These are phyloP conservation scores for Beauveria caledonica DNA, from an alignment of 2,329 filamentous ascomycete species.

Conservation along the genomic window DNA sequence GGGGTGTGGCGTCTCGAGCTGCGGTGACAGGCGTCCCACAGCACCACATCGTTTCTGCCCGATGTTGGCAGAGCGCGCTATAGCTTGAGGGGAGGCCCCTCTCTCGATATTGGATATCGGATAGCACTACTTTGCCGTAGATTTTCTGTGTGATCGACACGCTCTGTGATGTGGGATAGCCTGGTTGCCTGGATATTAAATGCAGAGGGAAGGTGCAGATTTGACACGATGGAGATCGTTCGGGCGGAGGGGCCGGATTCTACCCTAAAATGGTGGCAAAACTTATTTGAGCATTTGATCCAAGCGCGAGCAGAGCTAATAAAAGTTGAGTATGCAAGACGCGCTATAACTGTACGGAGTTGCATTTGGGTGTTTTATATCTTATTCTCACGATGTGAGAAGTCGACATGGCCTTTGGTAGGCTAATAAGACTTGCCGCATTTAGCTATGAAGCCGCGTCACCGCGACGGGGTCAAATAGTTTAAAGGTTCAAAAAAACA, in stretches of 20 bases:
- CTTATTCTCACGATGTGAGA: neutral
- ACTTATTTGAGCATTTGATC: no score
- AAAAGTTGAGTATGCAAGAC: neutral
- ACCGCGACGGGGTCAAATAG: neutral
- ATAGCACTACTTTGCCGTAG: neutral
- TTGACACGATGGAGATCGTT: neutral
- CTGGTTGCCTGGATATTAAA: neutral
- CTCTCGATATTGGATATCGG: no score
- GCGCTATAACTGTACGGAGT: neutral
- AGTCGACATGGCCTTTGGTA: neutral
- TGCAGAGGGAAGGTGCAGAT: neutral
- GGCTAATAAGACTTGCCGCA: neutral
- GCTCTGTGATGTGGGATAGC: neutral
- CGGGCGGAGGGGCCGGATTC: neutral
- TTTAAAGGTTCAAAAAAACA: neutral
- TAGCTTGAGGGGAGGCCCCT: neutral
- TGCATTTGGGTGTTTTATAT: neutral
- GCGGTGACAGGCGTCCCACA: neutral
- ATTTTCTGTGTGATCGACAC: neutral
- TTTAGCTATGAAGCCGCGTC: neutral
- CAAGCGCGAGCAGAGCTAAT: neutral
- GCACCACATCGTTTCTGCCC: neutral
- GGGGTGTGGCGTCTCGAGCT: constrained; percentile 7
- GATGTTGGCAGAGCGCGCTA: neutral
- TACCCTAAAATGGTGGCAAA: constrained; percentile 3